A percentile compares a stretch with the other conserved stretches of the same genome.
Conservation (phyloP, 2,329 filamentous ascomycete species). For the Celoporthe dispersa region DNA sequence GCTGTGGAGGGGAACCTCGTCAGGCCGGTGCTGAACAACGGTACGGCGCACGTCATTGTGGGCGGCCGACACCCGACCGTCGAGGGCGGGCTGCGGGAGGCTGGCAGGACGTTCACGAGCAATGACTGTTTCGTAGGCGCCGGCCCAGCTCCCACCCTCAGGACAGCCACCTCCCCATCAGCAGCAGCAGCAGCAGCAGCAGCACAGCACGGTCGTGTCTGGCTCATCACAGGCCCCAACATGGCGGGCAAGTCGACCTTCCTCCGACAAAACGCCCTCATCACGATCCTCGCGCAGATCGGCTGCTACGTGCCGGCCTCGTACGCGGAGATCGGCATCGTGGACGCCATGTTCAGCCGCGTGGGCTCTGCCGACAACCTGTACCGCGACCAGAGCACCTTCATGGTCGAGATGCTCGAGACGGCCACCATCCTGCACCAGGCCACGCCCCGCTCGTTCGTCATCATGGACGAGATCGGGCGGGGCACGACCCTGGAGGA, state of each 20-base stretch:
- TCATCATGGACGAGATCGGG: slow-evolving; percentile 98
- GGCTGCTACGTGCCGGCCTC: slow-evolving; percentile 91
- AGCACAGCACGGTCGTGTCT: slow-evolving; percentile 64
- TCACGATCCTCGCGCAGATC: slow-evolving; percentile 89
- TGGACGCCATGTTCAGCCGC: slow-evolving; percentile 95
- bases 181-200: slow-evolving; percentile 67
- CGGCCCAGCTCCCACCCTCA: slow-evolving; percentile 54
- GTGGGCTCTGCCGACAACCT: slow-evolving; percentile 94
- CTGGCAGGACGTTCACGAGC: slow-evolving; percentile 79
- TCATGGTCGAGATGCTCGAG: slow-evolving; percentile 99
- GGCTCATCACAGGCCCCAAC: slow-evolving; percentile 83
- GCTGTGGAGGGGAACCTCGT: slow-evolving; percentile 75
- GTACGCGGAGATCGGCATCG: slow-evolving; percentile 83
- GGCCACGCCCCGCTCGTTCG: slow-evolving; percentile 83
- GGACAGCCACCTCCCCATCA: slow-evolving; percentile 60
- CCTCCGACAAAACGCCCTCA: slow-evolving; percentile 91
- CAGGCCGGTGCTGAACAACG: slow-evolving; percentile 72
- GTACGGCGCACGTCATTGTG: slow-evolving; percentile 73
- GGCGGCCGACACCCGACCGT: slow-evolving; percentile 93
- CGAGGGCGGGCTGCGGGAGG: slow-evolving; percentile 76
- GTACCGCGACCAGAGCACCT: slow-evolving; percentile 93
- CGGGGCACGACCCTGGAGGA: slow-evolving; percentile 93
- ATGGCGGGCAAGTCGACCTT: slow-evolving; percentile 99
- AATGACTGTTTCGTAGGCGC: slow-evolving; percentile 87
- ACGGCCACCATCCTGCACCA: slow-evolving; percentile 87